These are phyloP conservation scores for Gymnopilus dilepis DNA, from an alignment of 768 basidiomycete species.

Conservation along the genomic window DNA sequence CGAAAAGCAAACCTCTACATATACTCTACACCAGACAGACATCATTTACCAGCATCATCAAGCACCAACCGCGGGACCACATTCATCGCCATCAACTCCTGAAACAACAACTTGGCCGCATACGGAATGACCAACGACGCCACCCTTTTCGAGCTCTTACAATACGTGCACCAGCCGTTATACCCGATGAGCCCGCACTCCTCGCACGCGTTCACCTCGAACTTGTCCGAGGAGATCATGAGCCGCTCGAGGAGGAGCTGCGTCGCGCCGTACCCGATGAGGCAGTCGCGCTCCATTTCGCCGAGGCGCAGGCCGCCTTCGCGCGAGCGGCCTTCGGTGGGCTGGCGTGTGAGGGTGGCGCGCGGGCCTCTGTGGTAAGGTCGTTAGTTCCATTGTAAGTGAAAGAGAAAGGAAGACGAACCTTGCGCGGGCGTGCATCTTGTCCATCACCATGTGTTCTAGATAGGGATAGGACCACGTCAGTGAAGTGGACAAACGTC, in stretches of 20 bases:
- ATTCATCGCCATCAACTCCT: constrained; percentile 98
- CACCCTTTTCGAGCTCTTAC: constrained; percentile 97
- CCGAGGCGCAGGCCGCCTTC: constrained; percentile 97
- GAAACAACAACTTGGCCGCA: constrained; percentile 91
- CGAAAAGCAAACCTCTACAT: not conserved
- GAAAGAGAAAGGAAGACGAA: constrained; percentile 30
- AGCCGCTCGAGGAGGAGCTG: constrained; percentile 95
- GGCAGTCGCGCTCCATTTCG: constrained; percentile 99
- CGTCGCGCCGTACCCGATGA: constrained; percentile 98
- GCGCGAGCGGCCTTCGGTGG: constrained; percentile 96
- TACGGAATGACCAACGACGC: constrained; percentile 96
- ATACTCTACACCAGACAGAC: not conserved
- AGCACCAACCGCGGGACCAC: constrained; percentile 88
- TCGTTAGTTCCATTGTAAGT: not conserved
- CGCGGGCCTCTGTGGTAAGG: constrained; percentile 76
- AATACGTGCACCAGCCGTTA: constrained; percentile 96
- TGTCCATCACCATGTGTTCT: constrained; percentile 99
- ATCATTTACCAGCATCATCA: constrained; percentile 65
- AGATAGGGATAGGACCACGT: constrained; percentile 37
- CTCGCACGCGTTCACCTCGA: constrained; percentile 95
- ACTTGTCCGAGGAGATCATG: constrained; percentile 99
- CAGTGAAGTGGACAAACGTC: no score
- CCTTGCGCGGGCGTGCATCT: constrained; percentile 99
- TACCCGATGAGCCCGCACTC: constrained; percentile 95
- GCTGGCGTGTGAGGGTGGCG: constrained; percentile 95